A percentile compares a stretch with the other conserved stretches of the same genome.
Evolutionary conservation across 805 yeast genomes (phyloP).

Genomic region (Priceomyces fermenticarens): DNA sequence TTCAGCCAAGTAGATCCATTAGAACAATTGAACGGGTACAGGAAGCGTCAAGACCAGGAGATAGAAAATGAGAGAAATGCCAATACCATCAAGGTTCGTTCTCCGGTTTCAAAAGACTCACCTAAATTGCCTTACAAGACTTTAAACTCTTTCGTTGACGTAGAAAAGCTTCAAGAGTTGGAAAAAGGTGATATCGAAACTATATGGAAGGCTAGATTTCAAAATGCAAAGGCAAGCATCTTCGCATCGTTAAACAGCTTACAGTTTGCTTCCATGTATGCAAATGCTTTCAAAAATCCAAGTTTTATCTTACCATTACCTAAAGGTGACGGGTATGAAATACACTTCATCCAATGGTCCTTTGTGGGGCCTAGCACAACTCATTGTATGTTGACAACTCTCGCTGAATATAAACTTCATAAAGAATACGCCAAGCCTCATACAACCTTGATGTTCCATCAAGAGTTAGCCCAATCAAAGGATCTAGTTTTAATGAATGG

Average conservation of each 20-base stretch:
- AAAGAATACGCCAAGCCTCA: conserved; percentile 93
- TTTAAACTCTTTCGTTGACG: conserved; percentile 65
- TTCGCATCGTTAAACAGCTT: conserved; percentile 60
- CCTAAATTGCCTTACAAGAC: conserved; percentile 62
- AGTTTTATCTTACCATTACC: conserved; percentile 90
- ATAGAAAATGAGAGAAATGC: conserved; percentile 18
- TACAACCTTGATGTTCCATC: conserved; percentile 84
- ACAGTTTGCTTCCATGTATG: conserved; percentile 61
- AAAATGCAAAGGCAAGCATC: conserved; percentile 53
- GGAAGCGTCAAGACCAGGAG: conserved; percentile 35
- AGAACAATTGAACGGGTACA: conserved; percentile 58
- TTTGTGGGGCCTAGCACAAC: conserved; percentile 80
- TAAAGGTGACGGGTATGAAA: conserved; percentile 58
- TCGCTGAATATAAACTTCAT: conserved; percentile 89
- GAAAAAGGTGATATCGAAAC: conserved; percentile 64
- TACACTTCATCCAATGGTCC: conserved; percentile 93
- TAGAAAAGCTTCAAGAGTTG: conserved; percentile 59
- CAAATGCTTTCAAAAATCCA: conserved; percentile 71
- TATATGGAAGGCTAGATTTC: conserved; percentile 88
- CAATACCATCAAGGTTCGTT: conserved; percentile 29
- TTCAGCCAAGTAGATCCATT: conserved; percentile 67
- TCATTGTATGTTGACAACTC: conserved; percentile 86
- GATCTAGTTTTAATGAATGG: conserved; percentile 84
- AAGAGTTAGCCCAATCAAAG: conserved; percentile 61
- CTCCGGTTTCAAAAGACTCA: conserved; percentile 32